phyloP scores from a whole-genome alignment of 495 filamentous ascomycete genomes.

The Glutinoglossum americanum region DNA sequence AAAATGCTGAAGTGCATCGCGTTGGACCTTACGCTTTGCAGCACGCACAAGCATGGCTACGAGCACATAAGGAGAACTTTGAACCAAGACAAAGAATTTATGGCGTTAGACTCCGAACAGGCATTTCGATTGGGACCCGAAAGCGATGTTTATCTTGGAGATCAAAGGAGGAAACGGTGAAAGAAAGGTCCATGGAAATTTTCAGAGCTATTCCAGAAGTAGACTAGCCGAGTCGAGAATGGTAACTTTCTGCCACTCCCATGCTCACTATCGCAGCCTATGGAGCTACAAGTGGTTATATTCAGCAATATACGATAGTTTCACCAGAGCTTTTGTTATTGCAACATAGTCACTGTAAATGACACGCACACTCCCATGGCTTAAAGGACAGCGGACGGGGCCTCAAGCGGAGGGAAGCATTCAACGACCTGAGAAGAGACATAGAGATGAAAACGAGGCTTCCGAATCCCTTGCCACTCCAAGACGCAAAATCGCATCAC shows the following conservation, averaged over 20 bases:
- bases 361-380: conserved; percentile 2
- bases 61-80: not conserved
- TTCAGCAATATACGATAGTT: not conserved
- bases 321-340: not conserved
- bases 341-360: not conserved
- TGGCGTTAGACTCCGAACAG: not conserved
- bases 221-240: not conserved
- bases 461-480: not conserved
- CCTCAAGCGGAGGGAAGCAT: not conserved
- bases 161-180: not conserved
- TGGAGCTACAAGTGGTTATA: not conserved
- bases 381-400: not conserved
- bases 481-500: not conserved
- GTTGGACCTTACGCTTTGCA: not conserved
- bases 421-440: not conserved
- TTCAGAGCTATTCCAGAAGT: not conserved
- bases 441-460: not conserved
- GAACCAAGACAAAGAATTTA: not conserved
- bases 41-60: conserved; percentile 2
- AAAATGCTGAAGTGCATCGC: not conserved
- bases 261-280: not conserved
- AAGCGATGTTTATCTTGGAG: not conserved
- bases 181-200: not conserved
- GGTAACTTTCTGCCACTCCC: not conserved
- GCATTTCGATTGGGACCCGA: not conserved